These are phyloP conservation scores for Huntiella abstrusa DNA, from an alignment of 2,329 filamentous ascomycete genomes.

Conservation along the genomic window DNA sequence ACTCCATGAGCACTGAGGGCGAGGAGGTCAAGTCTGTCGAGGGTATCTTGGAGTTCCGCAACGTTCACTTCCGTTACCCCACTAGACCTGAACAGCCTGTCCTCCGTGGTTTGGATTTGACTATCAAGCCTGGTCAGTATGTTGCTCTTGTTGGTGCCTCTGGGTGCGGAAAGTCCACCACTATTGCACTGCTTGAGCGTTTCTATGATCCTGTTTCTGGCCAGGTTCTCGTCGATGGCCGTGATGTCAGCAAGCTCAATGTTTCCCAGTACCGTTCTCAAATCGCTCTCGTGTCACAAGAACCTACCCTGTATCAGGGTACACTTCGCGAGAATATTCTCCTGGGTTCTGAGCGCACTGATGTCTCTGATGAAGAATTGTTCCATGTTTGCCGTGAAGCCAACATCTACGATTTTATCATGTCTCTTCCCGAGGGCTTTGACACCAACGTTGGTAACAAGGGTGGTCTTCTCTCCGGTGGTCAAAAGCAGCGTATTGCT, in stretches of 20 bases:
- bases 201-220: constrained; percentile 84
- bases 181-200: constrained; percentile 76
- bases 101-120: constrained; percentile 62
- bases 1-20: constrained; percentile 59
- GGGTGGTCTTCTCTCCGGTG: constrained; percentile 68
- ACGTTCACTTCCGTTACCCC: constrained; percentile 89
- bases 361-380: constrained; percentile 53
- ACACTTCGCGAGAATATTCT: constrained; percentile 81
- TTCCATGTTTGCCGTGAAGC: constrained; percentile 70
- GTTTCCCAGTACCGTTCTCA: constrained; percentile 70
- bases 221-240: constrained; percentile 62
- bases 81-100: constrained; percentile 85
- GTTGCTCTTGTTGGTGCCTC: constrained; percentile 84
- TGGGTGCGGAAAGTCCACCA: constrained; percentile 87
- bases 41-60: constrained; percentile 70
- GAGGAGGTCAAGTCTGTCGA: constrained; percentile 43
- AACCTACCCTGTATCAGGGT: constrained; percentile 87
- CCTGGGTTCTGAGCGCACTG: constrained; percentile 44
- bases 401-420: constrained; percentile 84
- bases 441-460: constrained; percentile 73
- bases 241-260: constrained; percentile 64
- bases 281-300: constrained; percentile 79
- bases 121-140: constrained; percentile 60
- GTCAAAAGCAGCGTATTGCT: constrained; percentile 86
- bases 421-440: constrained; percentile 71